phyloP scores from a whole-genome alignment of 2,329 filamentous ascomycete species.

The Diplodia mutila region DNA sequence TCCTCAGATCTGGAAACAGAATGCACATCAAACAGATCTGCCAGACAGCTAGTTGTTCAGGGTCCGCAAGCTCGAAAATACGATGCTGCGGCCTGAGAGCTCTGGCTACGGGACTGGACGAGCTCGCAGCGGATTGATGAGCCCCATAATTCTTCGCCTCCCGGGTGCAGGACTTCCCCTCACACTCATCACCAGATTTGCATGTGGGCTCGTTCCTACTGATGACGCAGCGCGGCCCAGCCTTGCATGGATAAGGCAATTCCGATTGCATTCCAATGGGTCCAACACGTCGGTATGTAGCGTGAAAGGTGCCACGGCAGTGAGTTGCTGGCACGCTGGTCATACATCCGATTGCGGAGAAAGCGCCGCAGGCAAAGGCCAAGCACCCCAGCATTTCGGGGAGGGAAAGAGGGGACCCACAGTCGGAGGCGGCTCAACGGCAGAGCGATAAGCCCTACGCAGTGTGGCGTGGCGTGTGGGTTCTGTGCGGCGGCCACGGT shows the following conservation, averaged over 20 bases:
- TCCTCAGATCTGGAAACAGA: neutral
- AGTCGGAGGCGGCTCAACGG: neutral
- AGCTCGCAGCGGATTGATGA: slow-evolving; percentile 1
- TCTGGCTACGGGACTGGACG: neutral
- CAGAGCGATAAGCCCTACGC: neutral
- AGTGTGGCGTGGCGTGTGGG: neutral
- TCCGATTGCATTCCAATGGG: neutral
- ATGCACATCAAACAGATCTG: neutral
- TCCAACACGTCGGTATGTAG: neutral
- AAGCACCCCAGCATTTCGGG: neutral
- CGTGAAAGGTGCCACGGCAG: slow-evolving; percentile 1
- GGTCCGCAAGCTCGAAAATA: neutral
- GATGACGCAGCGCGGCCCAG: neutral
- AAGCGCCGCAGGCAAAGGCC: neutral
- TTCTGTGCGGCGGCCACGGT: neutral
- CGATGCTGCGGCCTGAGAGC: neutral
- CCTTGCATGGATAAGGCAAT: neutral
- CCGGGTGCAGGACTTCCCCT: neutral
- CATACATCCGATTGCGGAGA: slow-evolving; percentile 12
- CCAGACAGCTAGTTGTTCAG: neutral
- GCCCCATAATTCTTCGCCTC: slow-evolving; percentile 7
- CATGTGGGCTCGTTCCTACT: neutral
- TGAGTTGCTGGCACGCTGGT: neutral
- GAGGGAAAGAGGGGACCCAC: neutral
- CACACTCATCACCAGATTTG: neutral